These are phyloP conservation scores for Wickerhamiella sorbophila DNA, from an alignment of 805 yeast species.

Conservation along the genomic window DNA sequence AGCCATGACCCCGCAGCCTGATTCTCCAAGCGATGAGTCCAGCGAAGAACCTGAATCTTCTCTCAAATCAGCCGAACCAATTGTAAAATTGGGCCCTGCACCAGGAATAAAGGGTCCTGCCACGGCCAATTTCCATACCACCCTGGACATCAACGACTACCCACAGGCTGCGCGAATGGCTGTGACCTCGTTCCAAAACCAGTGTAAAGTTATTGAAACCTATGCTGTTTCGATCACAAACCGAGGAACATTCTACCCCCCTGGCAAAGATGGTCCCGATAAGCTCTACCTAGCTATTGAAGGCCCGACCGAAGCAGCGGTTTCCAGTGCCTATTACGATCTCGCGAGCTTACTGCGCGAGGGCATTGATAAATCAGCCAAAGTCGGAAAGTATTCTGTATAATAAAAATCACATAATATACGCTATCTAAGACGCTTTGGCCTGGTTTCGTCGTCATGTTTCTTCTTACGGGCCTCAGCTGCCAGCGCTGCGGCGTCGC, in stretches of 20 bases:
- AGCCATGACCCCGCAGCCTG: slow-evolving; percentile 1
- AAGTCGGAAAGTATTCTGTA: not conserved
- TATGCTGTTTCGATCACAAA: slow-evolving; percentile 56
- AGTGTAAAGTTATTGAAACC: slow-evolving; percentile 7
- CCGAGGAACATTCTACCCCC: slow-evolving; percentile 63
- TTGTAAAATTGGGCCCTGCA: not conserved
- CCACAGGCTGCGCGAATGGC: slow-evolving; percentile 36
- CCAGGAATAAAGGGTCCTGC: slow-evolving; percentile 2
- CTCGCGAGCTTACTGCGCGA: not conserved
- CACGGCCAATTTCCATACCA: slow-evolving; percentile 40
- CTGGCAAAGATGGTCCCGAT: slow-evolving; percentile 39
- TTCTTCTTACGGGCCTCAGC: not conserved
- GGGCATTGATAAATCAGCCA: not conserved
- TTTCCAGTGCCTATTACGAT: slow-evolving; percentile 18
- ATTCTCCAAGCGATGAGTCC: not conserved
- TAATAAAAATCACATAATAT: not conserved
- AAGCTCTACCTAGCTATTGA: slow-evolving; percentile 70
- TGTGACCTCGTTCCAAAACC: slow-evolving; percentile 12
- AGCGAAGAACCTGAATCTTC: not conserved
- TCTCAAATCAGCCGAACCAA: not conserved
- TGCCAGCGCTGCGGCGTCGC: slow-evolving; percentile 1
- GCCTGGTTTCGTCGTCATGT: not conserved
- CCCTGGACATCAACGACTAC: slow-evolving; percentile 65
- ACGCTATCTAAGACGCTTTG: not conserved
- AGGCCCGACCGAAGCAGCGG: slow-evolving; percentile 46